phyloP scores from a whole-genome alignment of 345 rosid species.

The Syzygium oleosum region DNA sequence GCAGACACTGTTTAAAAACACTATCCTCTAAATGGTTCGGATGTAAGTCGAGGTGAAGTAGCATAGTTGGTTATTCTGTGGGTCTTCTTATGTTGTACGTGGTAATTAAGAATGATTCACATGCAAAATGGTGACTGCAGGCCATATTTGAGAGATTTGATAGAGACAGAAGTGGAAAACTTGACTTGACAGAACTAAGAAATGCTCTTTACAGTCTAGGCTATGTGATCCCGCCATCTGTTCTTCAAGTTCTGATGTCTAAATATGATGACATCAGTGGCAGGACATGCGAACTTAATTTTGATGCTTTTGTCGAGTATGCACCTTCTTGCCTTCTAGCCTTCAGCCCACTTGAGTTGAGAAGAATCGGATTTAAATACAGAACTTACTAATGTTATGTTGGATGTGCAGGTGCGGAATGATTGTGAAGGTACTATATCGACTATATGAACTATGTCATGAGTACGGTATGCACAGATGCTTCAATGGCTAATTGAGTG shows the following conservation, averaged over 20 bases:
- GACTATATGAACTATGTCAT: not conserved
- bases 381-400: not conserved
- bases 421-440: slow-evolving; percentile 44
- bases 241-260: slow-evolving; percentile 42
- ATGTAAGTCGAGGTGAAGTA: not conserved
- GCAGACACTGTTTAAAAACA: not conserved
- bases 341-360: not conserved
- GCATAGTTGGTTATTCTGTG: not conserved
- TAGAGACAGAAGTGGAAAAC: slow-evolving; percentile 56
- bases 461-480: not conserved
- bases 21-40: not conserved
- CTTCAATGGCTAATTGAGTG: not conserved
- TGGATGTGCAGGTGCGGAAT: slow-evolving; percentile 53
- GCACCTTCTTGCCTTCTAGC: not conserved
- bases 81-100: not conserved
- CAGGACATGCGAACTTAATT: slow-evolving; percentile 33
- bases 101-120: not conserved
- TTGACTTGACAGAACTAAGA: slow-evolving; percentile 45
- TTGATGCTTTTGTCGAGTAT: slow-evolving; percentile 63
- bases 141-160: slow-evolving; percentile 56
- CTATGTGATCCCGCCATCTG: slow-evolving; percentile 50
- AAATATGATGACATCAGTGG: slow-evolving; percentile 46
- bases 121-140: slow-evolving; percentile 14
- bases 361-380: not conserved
- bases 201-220: slow-evolving; percentile 59